Conservation (phyloP, 768 basidiomycete genomes). For the Filobasidium floriforme region DNA sequence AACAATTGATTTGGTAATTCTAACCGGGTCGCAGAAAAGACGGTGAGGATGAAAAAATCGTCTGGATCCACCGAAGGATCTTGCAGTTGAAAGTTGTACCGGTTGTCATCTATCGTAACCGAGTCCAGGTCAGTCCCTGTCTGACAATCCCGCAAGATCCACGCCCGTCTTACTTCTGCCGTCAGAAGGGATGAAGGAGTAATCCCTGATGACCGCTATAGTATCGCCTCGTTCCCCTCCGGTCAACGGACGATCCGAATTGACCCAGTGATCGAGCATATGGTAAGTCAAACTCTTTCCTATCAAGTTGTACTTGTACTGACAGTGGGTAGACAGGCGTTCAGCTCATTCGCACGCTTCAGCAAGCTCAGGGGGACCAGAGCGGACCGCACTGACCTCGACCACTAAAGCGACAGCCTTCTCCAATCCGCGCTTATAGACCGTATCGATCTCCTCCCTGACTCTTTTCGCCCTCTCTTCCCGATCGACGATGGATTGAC, state of each 20-base stretch:
- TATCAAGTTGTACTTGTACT: no score
- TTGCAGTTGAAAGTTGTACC: slow-evolving; percentile 7
- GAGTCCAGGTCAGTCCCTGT: background rate
- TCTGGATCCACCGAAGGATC: background rate
- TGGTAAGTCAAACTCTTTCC: no score
- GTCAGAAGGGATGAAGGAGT: background rate
- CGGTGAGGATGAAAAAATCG: slow-evolving; percentile 4
- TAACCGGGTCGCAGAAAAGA: background rate
- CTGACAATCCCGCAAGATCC: background rate
- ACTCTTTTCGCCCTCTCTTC: background rate
- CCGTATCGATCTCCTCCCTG: background rate
- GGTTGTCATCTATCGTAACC: background rate
- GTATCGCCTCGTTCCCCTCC: background rate
- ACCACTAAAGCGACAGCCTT: background rate
- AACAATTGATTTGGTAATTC: no score
- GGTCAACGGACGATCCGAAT: no score
- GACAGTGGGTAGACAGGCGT: no score
- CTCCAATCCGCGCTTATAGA: background rate
- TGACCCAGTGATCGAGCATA: no score
- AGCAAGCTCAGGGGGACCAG: no score
- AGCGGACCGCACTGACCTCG: background rate
- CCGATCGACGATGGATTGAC: background rate
- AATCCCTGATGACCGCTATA: background rate
- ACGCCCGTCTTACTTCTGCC: background rate
- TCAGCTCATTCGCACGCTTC: no score